phyloP scores from a whole-genome alignment of 495 filamentous ascomycete species.

The Melanomma pulvis-pyrius region DNA sequence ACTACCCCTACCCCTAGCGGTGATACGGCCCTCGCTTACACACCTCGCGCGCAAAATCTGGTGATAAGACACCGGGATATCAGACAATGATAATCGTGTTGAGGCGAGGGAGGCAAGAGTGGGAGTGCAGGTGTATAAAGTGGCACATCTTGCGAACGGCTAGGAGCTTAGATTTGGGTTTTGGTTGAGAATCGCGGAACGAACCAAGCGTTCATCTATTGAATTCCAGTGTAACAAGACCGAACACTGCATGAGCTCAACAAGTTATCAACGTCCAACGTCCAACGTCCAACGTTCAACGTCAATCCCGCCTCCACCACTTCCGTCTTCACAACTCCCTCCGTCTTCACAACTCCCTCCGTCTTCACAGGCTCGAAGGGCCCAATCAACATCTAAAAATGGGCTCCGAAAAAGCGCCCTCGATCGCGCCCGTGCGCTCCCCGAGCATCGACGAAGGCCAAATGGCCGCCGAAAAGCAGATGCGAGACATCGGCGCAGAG shows the following conservation, averaged over 20 bases:
- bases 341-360: neutral
- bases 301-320: too few relatives aligned
- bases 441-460: conserved; percentile 16
- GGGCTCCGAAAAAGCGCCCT: conserved; percentile 6
- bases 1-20: neutral
- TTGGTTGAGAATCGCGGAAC: neutral
- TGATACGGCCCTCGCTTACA: neutral
- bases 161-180: neutral
- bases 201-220: too few relatives aligned
- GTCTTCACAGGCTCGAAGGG: too few relatives aligned
- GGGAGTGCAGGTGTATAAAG: neutral
- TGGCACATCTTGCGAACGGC: neutral
- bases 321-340: neutral
- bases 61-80: neutral
- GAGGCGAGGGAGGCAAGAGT: neutral
- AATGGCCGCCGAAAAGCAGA: conserved; percentile 31
- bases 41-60: neutral
- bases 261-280: too few relatives aligned
- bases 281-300: too few relatives aligned
- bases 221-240: too few relatives aligned
- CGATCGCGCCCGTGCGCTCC: conserved; percentile 7
- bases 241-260: too few relatives aligned
- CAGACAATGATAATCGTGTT: neutral
- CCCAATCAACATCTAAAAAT: neutral
- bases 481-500: conserved; percentile 39